Conservation (phyloP, 108 stramenopile species). For the Conticribra guillardii region DNA sequence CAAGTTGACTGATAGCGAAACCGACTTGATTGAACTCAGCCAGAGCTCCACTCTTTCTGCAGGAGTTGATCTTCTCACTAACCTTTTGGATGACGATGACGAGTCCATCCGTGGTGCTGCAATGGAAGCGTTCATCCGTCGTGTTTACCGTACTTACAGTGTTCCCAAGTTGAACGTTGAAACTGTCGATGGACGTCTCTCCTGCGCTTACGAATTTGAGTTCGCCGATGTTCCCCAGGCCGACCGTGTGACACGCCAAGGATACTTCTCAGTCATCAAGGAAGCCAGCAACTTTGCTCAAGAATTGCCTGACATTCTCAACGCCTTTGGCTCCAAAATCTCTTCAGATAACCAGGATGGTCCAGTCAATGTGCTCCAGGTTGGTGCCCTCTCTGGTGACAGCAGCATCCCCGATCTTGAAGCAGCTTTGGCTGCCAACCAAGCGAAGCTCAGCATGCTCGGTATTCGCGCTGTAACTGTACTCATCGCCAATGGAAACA, state of each 20-base stretch:
- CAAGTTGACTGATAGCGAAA: constrained; percentile 65
- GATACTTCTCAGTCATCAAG: constrained; percentile 66
- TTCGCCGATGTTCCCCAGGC: constrained; percentile 80
- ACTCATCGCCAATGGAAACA: constrained; percentile 67
- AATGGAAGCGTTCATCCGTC: constrained; percentile 90
- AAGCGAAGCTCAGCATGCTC: constrained; percentile 65
- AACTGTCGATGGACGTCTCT: constrained; percentile 69
- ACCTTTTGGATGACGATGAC: constrained; percentile 85
- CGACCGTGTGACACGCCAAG: constrained; percentile 74
- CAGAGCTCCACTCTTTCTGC: constrained; percentile 83
- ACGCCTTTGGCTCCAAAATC: constrained; percentile 65
- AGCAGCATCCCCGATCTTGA: constrained; percentile 60
- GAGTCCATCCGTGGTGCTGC: constrained; percentile 67
- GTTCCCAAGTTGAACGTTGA: constrained; percentile 69
- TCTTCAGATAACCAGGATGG: constrained; percentile 55
- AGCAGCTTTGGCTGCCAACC: constrained; percentile 54
- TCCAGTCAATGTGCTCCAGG: constrained; percentile 85
- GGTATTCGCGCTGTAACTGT: constrained; percentile 87
- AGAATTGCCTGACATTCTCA: constrained; percentile 71
- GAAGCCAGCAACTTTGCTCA: constrained; percentile 47
- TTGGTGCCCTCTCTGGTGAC: constrained; percentile 53
- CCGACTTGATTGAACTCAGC: constrained; percentile 68
- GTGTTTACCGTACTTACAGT: constrained; percentile 95
- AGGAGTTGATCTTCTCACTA: constrained; percentile 93
- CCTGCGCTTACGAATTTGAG: constrained; percentile 87